Conservation (phyloP, 2,329 filamentous ascomycete genomes). For the Scortechinia acanthostroma region DNA sequence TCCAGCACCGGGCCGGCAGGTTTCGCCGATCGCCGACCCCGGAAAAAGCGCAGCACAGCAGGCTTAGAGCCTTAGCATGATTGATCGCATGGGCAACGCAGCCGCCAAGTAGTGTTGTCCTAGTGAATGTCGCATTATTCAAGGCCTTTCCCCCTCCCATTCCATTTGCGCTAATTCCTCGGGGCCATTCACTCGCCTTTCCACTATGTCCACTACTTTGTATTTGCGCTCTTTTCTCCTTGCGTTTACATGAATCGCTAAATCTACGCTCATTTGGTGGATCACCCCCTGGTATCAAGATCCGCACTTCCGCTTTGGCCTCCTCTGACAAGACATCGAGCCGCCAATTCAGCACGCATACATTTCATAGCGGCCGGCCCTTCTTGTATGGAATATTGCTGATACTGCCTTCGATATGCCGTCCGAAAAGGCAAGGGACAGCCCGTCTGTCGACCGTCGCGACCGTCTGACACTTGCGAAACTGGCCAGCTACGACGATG, state of each 20-base stretch:
- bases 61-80: too few species aligned
- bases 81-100: too few species aligned
- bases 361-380: too few species aligned
- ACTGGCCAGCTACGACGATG: slow-evolving; percentile 66
- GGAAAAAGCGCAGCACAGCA: too few species aligned
- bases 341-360: too few species aligned
- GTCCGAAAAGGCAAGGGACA: background rate
- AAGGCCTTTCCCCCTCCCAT: background rate
- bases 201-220: background rate
- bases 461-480: slow-evolving; percentile 61
- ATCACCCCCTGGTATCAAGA: too few species aligned
- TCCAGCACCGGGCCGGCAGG: background rate
- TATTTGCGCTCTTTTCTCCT: background rate
- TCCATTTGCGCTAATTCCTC: background rate
- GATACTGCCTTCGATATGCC: background rate
- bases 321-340: too few species aligned
- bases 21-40: background rate
- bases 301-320: background rate
- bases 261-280: too few species aligned
- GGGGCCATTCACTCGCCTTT: background rate
- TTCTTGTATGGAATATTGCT: background rate
- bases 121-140: background rate
- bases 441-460: slow-evolving; percentile 7
- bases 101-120: too few species aligned
- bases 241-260: background rate